Base-by-base conservation (phyloP, 2,329 filamentous ascomycete species). In the Colletotrichum tanaceti region DNA sequence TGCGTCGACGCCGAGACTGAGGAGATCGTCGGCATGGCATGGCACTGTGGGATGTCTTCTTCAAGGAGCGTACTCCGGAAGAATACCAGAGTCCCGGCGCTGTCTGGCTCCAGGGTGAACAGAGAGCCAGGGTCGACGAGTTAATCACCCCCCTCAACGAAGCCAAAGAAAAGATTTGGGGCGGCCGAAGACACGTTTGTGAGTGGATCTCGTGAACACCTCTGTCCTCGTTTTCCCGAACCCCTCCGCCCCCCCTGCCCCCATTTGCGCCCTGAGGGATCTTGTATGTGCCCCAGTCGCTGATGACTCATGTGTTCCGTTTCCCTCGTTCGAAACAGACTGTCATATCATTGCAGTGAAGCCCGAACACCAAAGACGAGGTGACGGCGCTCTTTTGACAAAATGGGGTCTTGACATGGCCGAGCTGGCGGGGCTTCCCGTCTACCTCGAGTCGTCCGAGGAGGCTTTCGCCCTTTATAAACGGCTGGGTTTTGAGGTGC, bases 381-480 rank as follows among this genome's bases (percentile, higher is more conserved):
- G 80, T n/a, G 78, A 81, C 9, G 83, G 81, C 18, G 76, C 77
- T 2, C 72, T 79, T 32, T 72, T 84, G 44, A 79, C 82, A 55
- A 74, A 83, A 70, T 82, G 78, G 73, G 81, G 80, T 16, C 72
- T 76, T 9, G 74, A 79, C 38, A 72, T 78, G 57, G 75, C 79
- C 62, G 76, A 81, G 59, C 65, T 77, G 24, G 73, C 77, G 18
- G 73, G 72, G 13, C 65, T 84, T 38, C 82, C 82, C 4, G 75
- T 83, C 4, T 85, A 85, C 73, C 77, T 85, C 49, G 83, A 85
- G 73, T 81, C 82, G 2, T 83, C 82, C 1, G 78, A 75, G 6
- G 75, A 77, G 4, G 81, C 79, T 0, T 74, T 78, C 41, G 74
- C 73, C 2, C 74, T 86, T 22, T 86, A 86, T 73, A 75, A 79